Evolutionary conservation across 108 stramenopile species (phyloP), one percentile per base, ranked within the genome.

Genomic region (Pseudonitzschia multistriata): DNA sequence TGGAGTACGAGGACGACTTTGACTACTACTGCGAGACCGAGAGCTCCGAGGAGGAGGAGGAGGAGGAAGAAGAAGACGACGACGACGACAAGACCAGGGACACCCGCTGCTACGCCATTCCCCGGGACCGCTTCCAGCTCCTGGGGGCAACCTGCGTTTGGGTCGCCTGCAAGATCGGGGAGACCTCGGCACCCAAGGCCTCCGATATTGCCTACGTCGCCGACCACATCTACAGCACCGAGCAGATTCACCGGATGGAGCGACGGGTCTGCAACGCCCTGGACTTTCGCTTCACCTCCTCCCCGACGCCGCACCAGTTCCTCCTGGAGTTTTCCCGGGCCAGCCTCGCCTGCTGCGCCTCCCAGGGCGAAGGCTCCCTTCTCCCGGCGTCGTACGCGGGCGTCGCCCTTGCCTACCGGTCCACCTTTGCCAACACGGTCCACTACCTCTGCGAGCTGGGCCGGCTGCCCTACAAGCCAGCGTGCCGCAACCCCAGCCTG

Each of bases 91-190:
- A 40, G 55, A 77, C 39, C 42, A 62, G 75, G 72, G 57, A 59
- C 34, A 82, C 75, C 33, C 45, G 81, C n/a, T 60, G 79, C 61
- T 82, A 72, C 76, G 7, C 71, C 5, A 69, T 85, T 53, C 68
- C 55, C 17, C 30, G 79, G 3, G 70, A 80, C 24, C 61, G 65
- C 17, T 80, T 90, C 68, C 89, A 90, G 59, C 71, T 81, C 36
- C 55, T 90, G 36, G 89, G 89, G 2, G 86, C 85, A 24, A 75
- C 86, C 19, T 95, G 93, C 67, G 82, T 83, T 24, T 82, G 85
- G 79, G 78, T 95, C 27, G 93, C 93, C 21, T 80, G 83, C 66
- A 95, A 95, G 71, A 74, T 92, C 52, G 79, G 89, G 52, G 91
- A 92, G 64, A 67, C 57, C 34, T 67, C 50, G 10, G 74, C 85